A percentile compares a stretch with the other conserved stretches of the same genome.
These are phyloP conservation scores for Claviceps citrina DNA, from an alignment of 2,329 filamentous ascomycete genomes.

Conservation along the genomic window DNA sequence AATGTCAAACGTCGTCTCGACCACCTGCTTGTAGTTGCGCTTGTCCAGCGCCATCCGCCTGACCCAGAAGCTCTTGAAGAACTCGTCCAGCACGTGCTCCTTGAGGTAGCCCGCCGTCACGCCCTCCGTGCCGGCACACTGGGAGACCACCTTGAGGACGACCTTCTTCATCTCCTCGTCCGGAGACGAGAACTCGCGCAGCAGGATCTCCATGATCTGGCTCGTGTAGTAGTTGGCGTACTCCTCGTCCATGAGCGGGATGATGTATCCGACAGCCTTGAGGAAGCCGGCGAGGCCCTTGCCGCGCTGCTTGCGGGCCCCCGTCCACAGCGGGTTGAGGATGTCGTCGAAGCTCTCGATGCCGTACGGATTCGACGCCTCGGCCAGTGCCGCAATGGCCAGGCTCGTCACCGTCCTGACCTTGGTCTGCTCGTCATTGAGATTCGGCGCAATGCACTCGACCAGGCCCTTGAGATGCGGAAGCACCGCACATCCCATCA, in stretches of 20 bases:
- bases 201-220: conserved; percentile 96
- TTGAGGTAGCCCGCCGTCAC: conserved; percentile 91
- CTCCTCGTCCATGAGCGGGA: conserved; percentile 97
- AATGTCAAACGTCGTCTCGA: conserved; percentile 93
- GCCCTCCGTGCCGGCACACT: conserved; percentile 86
- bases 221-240: conserved; percentile 98
- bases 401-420: conserved; percentile 91
- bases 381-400: conserved; percentile 84
- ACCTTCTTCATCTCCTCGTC: conserved; percentile 99
- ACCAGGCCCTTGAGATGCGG: conserved; percentile 92
- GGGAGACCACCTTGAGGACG: conserved; percentile 89
- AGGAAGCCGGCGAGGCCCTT: conserved; percentile 92
- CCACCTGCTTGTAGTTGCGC: conserved; percentile 92
- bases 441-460: conserved; percentile 87
- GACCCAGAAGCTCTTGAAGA: conserved; percentile 99
- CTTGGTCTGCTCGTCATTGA: conserved; percentile 96
- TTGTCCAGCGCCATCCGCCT: conserved; percentile 93
- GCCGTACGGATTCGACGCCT: conserved; percentile 94
- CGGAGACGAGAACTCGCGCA: conserved; percentile 88
- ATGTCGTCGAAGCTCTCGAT: conserved; percentile 99
- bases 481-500: conserved; percentile 94
- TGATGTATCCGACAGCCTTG: conserved; percentile 95
- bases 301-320: conserved; percentile 85
- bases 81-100: conserved; percentile 85
- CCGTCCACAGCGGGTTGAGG: conserved; percentile 91